Percentiles rank a stretch among this genome's conserved stretches.
Evolutionary conservation across 768 basidiomycete species (phyloP).

Genomic region (Mycena pura): DNA sequence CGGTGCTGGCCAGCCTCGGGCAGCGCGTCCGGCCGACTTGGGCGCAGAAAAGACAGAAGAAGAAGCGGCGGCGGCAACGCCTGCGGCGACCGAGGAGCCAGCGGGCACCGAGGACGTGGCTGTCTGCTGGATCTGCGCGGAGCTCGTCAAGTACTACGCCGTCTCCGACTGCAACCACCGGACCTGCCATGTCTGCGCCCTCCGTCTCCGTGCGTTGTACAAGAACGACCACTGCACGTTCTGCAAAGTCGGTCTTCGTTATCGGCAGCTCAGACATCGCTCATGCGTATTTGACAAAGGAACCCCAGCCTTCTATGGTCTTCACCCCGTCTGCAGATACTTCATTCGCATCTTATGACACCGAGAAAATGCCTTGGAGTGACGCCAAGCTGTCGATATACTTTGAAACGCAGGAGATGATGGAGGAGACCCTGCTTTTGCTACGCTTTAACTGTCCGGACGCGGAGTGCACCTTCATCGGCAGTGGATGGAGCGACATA

Average conservation of each 20-base stretch:
- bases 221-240: conserved; percentile 95
- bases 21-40: neutral
- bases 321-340: conserved; percentile 74
- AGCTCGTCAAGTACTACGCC: conserved; percentile 89
- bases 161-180: conserved; percentile 91
- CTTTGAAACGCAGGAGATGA: conserved; percentile 93
- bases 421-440: conserved; percentile 91
- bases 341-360: conserved; percentile 63
- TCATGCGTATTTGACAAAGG: too few relatives aligned
- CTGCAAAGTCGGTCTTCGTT: conserved; percentile 75
- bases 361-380: conserved; percentile 63
- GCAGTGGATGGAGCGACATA: conserved; percentile 88
- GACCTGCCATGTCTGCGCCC: conserved; percentile 93
- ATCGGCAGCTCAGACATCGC: too few relatives aligned
- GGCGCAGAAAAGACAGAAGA: neutral
- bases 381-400: conserved; percentile 77
- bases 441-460: conserved; percentile 96
- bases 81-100: too few relatives aligned
- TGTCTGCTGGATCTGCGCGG: conserved; percentile 94
- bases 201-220: conserved; percentile 89
- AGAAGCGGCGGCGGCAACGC: conserved; percentile 27
- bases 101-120: conserved; percentile 49
- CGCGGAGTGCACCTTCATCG: conserved; percentile 81
- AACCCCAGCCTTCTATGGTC: conserved; percentile 75
- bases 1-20: neutral